phyloP scores from a whole-genome alignment of 805 yeast genomes.

The Candida argentea region DNA sequence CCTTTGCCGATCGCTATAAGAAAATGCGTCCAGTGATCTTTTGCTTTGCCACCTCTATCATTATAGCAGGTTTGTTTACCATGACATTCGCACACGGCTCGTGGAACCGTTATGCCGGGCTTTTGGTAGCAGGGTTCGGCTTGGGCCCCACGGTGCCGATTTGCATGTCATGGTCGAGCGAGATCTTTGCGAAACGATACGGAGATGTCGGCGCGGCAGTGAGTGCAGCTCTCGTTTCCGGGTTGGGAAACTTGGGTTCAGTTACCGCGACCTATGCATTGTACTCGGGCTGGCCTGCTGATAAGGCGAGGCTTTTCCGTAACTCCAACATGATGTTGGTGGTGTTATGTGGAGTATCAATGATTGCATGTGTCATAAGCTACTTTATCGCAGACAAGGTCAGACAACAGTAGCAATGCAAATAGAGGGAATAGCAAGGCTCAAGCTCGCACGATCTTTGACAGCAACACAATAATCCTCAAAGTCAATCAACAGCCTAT shows the following conservation, averaged over 20 bases:
- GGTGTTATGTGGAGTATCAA: constrained; percentile 64
- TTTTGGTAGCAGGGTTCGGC: constrained; percentile 76
- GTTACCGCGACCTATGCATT: constrained; percentile 81
- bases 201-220: constrained; percentile 85
- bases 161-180: constrained; percentile 75
- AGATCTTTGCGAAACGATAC: constrained; percentile 56
- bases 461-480: no score
- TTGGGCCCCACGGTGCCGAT: constrained; percentile 89
- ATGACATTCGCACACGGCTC: constrained; percentile 63
- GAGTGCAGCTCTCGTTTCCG: constrained; percentile 73
- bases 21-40: constrained; percentile 53
- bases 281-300: constrained; percentile 83
- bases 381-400: constrained; percentile 21
- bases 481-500: no score
- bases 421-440: no score
- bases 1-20: constrained; percentile 65
- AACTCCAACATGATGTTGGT: constrained; percentile 81
- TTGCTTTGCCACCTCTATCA: constrained; percentile 49
- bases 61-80: constrained; percentile 66
- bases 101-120: constrained; percentile 76
- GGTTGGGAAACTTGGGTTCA: constrained; percentile 79
- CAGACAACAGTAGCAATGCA: constrained; percentile 9
- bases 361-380: constrained; percentile 33
- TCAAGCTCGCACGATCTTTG: no score
- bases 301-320: constrained; percentile 46